Percentiles rank a stretch among this genome's conserved stretches.
Conservation (phyloP, 179 eudicot species). For the Spinacia oleracea region DNA sequence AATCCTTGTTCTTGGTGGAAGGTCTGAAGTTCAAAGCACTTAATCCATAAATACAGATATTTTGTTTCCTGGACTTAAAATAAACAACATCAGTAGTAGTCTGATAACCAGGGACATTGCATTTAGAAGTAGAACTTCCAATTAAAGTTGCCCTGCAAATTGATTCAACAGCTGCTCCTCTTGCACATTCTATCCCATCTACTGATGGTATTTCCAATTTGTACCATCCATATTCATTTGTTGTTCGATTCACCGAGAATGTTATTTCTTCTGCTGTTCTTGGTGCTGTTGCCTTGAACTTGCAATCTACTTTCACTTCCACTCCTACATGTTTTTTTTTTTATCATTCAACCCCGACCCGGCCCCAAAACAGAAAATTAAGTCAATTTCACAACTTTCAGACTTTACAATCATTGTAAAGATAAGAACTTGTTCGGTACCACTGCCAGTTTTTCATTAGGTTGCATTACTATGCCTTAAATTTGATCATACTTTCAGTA, state of each 20-base stretch:
- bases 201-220: slow-evolving; percentile 67
- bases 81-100: slow-evolving; percentile 67
- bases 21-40: slow-evolving; percentile 73
- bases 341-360: background rate
- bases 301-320: slow-evolving; percentile 85
- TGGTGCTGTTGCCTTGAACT: slow-evolving; percentile 63
- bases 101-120: slow-evolving; percentile 67
- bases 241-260: slow-evolving; percentile 83
- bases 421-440: background rate
- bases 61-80: slow-evolving; percentile 59
- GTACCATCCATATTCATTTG: slow-evolving; percentile 68
- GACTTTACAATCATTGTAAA: background rate
- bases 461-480: background rate
- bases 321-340: slow-evolving; percentile 48
- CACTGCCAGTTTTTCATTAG: background rate
- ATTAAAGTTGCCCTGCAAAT: slow-evolving; percentile 69
- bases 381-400: background rate
- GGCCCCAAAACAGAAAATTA: slow-evolving; percentile 2
- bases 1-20: slow-evolving; percentile 41
- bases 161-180: slow-evolving; percentile 48
- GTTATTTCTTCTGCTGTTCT: slow-evolving; percentile 72
- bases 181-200: slow-evolving; percentile 83
- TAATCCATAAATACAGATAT: slow-evolving; percentile 74
- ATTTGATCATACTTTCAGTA: background rate
- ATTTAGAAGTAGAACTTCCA: slow-evolving; percentile 48